phyloP scores from a whole-genome alignment of 179 eudicot species.

The Beta macrorhiza region DNA sequence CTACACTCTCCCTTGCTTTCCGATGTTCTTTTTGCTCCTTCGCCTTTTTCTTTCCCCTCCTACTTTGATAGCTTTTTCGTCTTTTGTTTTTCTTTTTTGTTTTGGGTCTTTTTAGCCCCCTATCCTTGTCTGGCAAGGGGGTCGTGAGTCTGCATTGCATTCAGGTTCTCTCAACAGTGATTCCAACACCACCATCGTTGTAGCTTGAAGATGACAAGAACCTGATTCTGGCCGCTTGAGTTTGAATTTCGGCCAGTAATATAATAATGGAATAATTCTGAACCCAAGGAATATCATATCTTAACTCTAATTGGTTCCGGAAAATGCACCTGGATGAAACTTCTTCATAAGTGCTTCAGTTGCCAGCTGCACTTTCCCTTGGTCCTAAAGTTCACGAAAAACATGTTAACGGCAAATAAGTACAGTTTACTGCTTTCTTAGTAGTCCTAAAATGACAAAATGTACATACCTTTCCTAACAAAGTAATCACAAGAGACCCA shows the following conservation, averaged over 20 bases:
- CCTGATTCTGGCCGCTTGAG: not conserved
- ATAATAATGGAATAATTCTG: constrained; percentile 13
- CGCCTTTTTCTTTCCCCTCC: too few species aligned
- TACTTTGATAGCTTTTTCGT: not conserved
- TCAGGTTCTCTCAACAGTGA: not conserved
- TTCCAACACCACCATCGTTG: not conserved
- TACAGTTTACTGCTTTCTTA: not conserved
- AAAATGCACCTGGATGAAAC: constrained; percentile 41
- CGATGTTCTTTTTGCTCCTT: too few species aligned
- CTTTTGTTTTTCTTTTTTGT: not conserved
- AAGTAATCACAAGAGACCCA: constrained; percentile 62
- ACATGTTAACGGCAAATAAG: constrained; percentile 1
- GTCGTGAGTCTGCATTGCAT: not conserved
- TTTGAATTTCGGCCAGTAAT: constrained; percentile 10
- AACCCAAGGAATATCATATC: constrained; percentile 12
- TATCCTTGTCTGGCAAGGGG: not conserved
- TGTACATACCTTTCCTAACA: constrained; percentile 79
- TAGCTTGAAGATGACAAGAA: not conserved
- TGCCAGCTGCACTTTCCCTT: constrained; percentile 51
- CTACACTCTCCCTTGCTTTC: too few species aligned
- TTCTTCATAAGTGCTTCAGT: constrained; percentile 48
- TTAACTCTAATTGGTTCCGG: constrained; percentile 22
- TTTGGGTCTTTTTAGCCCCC: not conserved
- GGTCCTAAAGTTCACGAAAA: constrained; percentile 31
- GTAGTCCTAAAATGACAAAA: not conserved